Evolutionary conservation across 345 rosid species (phyloP).

Genomic region (Noccaea bulbosa): DNA sequence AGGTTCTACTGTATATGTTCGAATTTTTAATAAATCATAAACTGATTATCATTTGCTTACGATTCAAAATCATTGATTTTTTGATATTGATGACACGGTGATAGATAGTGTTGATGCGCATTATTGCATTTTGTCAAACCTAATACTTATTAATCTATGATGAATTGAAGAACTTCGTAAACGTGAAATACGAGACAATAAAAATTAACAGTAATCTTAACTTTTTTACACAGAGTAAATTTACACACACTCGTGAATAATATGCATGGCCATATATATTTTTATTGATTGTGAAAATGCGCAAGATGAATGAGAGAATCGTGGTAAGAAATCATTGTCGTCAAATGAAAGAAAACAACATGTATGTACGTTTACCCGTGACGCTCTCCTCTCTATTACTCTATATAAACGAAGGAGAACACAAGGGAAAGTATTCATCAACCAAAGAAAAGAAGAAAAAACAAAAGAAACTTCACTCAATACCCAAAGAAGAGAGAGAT

Average conservation of each 20-base stretch:
- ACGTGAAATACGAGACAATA: constrained; percentile 6
- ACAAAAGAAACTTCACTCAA: background rate
- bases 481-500: constrained; percentile 19
- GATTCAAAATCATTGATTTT: background rate
- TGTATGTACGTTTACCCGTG: background rate
- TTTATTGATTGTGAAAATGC: no score
- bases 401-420: constrained; percentile 39
- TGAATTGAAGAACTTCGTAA: constrained; percentile 6
- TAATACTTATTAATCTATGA: background rate
- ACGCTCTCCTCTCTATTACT: background rate
- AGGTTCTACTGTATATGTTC: no score
- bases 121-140: constrained; percentile 5
- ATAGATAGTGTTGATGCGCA: background rate
- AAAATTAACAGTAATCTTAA: background rate
- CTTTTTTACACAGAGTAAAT: background rate
- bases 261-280: background rate
- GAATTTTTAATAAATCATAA: background rate
- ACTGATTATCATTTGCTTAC: background rate
- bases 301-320: background rate
- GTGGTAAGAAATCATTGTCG: background rate
- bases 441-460: background rate
- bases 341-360: background rate
- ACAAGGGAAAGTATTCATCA: constrained; percentile 7
- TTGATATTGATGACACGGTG: constrained; percentile 20
- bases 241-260: background rate